Base-by-base conservation (phyloP, 2,329 filamentous ascomycete species). In the Ophiostoma triangulosporum region DNA sequence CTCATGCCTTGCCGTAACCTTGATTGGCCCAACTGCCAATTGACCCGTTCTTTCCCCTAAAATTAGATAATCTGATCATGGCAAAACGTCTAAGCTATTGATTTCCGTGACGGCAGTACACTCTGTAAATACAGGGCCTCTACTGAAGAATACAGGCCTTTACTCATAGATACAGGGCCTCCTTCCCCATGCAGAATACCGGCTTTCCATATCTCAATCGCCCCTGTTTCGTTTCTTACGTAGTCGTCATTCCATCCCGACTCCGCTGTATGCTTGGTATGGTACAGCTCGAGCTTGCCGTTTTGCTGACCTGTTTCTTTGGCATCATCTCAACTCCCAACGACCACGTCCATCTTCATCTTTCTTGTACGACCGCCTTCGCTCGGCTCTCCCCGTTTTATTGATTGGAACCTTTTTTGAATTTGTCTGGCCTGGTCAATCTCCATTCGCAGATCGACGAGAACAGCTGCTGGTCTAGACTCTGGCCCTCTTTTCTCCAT, bases 1-100 rank as follows among this genome's bases (percentile, higher is more conserved):
- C 33, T 38, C 48, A 38, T 20, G 38, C 40, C 38, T 51, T 54
- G 46, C 29, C 8, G 17, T 33, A 49, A n/a, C 38, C 24, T 49
- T 54, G 52, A 51, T 54, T 51, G 52, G 52, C 52, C 43, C 35
- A 36, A 7, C n/a, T 9, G 50, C 33, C 9, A 33, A 24, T 53
- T 45, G 15, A 36, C 48, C 52, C 35, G 51, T 50, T 38, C 52
- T 50, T 22, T 35, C 52, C 35, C 29, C 22, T 49, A 15, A 11
- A 15, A 43, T 15, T 43, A 20, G 20, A 14, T 43, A 15, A 15
- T 43, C 38, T 31, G 29, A 31, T 31, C 29, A 31, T 11, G 12
- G 29, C 12, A 31, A 31, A 22, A 36, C n/a, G 33, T 8, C 35
- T 17, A 38, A n/a, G n/a, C n/a, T n/a, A n/a, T n/a, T n/a, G n/a